Evolutionary conservation across 1,284 basidiomycete genomes (phyloP), one percentile per base, ranked within the genome.

Genomic region (Heterobasidion occidentale): DNA sequence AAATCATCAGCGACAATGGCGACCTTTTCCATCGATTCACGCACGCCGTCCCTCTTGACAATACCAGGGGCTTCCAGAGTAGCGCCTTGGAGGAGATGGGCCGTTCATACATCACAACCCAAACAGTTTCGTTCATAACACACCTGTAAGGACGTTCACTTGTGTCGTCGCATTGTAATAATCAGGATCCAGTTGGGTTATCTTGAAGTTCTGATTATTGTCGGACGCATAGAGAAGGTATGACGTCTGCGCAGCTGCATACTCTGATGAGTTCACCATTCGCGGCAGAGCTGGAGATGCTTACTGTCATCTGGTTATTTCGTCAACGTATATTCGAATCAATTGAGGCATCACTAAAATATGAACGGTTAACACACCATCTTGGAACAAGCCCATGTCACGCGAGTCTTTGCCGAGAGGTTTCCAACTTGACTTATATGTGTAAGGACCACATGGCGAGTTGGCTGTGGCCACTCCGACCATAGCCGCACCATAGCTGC

Each of bases 181-280:
- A 63, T 84, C 75, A 4, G 74, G 61, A 60, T 81, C 79, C 56
- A 85, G 65, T 54, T 69, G 69, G 9, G 82, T 74, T 33, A 86
- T 83, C 74, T 86, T 85, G 74, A 84, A 84, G 65, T 84, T 79
- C 67, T 83, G 80, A 65, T 86, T 85, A 66, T 83, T 82, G 68
- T 85, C 83, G 2, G 81, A 83, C 9, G 83, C 82, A 62, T 83
- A 85, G 9, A 84, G 72, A 11, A 86, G 71, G 63, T 84, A 85
- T 7, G 80, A 72, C 0, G 76, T 78, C 47, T 63, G 57, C 17
- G 59, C 59, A 54, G 54, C 61, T 67, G 52, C 45, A 17, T 19
- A 54, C 3, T 34, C 15, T 53, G 45, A 27, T 19, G 34, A 19
- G 42, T 11, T 20, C 49, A 58, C 45, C 20, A 34, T 19, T 45